A percentile compares a stretch with the other conserved stretches of the same genome.
These are phyloP conservation scores for Trichosporon inkin DNA, from an alignment of 1,284 basidiomycete genomes.

Conservation along the genomic window DNA sequence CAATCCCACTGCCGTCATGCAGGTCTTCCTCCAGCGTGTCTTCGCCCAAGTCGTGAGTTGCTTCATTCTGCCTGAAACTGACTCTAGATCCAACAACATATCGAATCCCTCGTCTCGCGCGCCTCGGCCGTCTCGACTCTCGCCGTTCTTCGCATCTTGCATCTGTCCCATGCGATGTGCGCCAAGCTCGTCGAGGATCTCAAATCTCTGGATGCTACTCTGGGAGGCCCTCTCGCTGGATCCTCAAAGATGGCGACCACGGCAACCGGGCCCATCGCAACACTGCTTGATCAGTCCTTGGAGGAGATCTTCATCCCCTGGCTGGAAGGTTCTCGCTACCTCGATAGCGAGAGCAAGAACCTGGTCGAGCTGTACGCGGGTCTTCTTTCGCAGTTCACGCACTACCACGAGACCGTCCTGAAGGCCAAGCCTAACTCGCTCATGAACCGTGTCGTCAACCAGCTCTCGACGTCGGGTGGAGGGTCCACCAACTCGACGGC, in stretches of 20 bases:
- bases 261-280: slow-evolving; percentile 54
- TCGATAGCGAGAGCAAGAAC: slow-evolving; percentile 87
- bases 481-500: slow-evolving; percentile 59
- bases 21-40: slow-evolving; percentile 94
- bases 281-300: slow-evolving; percentile 89
- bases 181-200: slow-evolving; percentile 83
- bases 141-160: slow-evolving; percentile 84
- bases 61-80: neutral
- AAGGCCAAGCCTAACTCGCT: slow-evolving; percentile 76
- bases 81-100: slow-evolving; percentile 82
- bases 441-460: slow-evolving; percentile 90
- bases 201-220: slow-evolving; percentile 81
- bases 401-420: slow-evolving; percentile 76
- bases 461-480: slow-evolving; percentile 71
- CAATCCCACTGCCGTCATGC: slow-evolving; percentile 95
- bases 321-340: slow-evolving; percentile 82
- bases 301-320: slow-evolving; percentile 96
- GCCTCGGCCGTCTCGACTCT: slow-evolving; percentile 74
- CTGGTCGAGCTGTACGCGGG: slow-evolving; percentile 75
- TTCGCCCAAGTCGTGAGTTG: slow-evolving; percentile 88
- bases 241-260: slow-evolving; percentile 19
- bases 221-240: slow-evolving; percentile 40
- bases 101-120: slow-evolving; percentile 76
- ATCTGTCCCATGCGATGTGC: slow-evolving; percentile 78
- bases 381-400: slow-evolving; percentile 71